Evolutionary conservation across 2,329 filamentous ascomycete genomes (phyloP).

Genomic region (Didymellaceae sp.): DNA sequence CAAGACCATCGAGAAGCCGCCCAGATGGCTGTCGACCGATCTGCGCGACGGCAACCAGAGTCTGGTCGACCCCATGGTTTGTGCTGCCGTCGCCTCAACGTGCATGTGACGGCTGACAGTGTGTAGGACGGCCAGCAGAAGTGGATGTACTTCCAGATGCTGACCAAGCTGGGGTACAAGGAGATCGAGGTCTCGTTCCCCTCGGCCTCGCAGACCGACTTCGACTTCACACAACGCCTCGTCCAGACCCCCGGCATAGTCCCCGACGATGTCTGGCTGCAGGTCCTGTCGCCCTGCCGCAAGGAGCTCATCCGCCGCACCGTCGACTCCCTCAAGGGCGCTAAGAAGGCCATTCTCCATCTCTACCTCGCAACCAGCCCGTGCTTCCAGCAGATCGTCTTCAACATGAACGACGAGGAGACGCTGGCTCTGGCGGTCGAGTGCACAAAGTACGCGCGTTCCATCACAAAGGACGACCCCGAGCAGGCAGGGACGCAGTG

Average conservation of each 20-base stretch:
- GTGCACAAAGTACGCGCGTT: slow-evolving; percentile 85
- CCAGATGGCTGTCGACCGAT: slow-evolving; percentile 89
- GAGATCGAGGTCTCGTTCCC: slow-evolving; percentile 98
- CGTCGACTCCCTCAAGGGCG: slow-evolving; percentile 84
- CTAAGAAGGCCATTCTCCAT: slow-evolving; percentile 93
- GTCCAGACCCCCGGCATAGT: slow-evolving; percentile 83
- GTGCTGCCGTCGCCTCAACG: slow-evolving; percentile 25
- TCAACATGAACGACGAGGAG: slow-evolving; percentile 84
- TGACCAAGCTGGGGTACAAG: slow-evolving; percentile 91
- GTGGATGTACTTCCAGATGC: slow-evolving; percentile 93
- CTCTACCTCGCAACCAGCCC: slow-evolving; percentile 96
- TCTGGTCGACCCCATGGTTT: slow-evolving; percentile 88
- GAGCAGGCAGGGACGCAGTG: slow-evolving; percentile 66
- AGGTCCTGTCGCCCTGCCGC: slow-evolving; percentile 90
- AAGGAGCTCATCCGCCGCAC: slow-evolving; percentile 89
- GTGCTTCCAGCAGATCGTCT: slow-evolving; percentile 92
- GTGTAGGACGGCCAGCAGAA: slow-evolving; percentile 89
- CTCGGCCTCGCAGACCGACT: slow-evolving; percentile 92
- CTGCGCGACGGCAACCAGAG: slow-evolving; percentile 94
- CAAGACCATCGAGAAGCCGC: slow-evolving; percentile 81
- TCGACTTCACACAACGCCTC: slow-evolving; percentile 88
- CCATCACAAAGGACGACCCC: slow-evolving; percentile 83
- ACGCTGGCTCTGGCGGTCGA: slow-evolving; percentile 80
- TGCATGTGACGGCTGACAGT: slow-evolving; percentile 17
- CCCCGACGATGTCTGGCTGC: slow-evolving; percentile 88